Evolutionary conservation across 768 basidiomycete genomes (phyloP), one percentile per base, ranked within the genome.

Genomic region (Saitozyma podzolica): DNA sequence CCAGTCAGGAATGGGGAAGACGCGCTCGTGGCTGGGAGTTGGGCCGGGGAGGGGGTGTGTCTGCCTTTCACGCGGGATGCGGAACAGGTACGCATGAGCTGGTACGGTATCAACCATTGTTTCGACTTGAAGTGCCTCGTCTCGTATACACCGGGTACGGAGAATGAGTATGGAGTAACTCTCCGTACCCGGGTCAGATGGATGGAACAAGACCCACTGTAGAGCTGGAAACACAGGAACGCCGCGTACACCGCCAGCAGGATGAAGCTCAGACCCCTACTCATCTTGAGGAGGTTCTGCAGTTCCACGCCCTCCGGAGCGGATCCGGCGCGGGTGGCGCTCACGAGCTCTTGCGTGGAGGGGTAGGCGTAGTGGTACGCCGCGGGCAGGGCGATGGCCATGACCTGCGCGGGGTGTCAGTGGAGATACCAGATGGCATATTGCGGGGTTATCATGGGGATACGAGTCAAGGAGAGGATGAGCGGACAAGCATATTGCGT

Each of bases 181-280:
- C 29, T 29, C 29, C 29, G 29, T 29, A 29, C 29, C 29, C 29
- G 29, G 29, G 5, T 29, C 29, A 29, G 29, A 29, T 29, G 29
- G n/a, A n/a, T n/a, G n/a, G n/a, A 29, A 29, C 29, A 2, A 29
- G 29, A 29, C 29, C 29, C 37, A 68, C 66, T 73, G 41, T 63
- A 74, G 29, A 74, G 56, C 61, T 71, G 70, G 70, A 74, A 74
- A 0, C 61, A 67, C 29, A 74, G 66, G 66, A 72, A 74, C 73
- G 72, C 70, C 45, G 55, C 70, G 66, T 77, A 84, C 68, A 84
- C 82, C 56, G 83, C 72, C 29, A 84, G 80, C 9, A 85, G 72
- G 57, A 84, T 82, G 68, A 85, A 80, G 9, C 83, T 81, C 59
- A 82, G 80, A 47, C 83, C 83, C 45, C 83, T 81, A 62, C 82